Evolutionary conservation across 805 yeast genomes (phyloP).

Genomic region (Suhomyces emberorum): DNA sequence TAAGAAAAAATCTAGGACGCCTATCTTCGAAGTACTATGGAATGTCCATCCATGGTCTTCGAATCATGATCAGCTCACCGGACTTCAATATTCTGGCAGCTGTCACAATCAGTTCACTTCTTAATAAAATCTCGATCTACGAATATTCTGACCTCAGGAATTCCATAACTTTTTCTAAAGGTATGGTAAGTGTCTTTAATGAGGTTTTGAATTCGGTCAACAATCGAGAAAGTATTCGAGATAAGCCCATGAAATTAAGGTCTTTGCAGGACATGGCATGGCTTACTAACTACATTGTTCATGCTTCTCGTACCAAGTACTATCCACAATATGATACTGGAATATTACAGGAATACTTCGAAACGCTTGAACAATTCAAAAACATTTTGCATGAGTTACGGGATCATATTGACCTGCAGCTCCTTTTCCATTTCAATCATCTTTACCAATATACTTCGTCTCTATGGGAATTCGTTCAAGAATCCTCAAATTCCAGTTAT

Average conservation of each 20-base stretch:
- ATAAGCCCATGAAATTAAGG: not conserved
- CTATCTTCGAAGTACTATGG: slow-evolving; percentile 13
- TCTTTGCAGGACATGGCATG: slow-evolving; percentile 3
- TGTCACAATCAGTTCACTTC: slow-evolving; percentile 16
- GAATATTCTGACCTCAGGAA: slow-evolving; percentile 16
- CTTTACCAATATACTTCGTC: slow-evolving; percentile 7
- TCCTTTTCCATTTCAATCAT: slow-evolving; percentile 11
- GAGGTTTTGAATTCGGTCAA: slow-evolving; percentile 10
- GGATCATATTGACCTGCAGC: not conserved
- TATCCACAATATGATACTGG: slow-evolving; percentile 5
- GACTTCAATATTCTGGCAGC: slow-evolving; percentile 14
- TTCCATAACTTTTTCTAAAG: slow-evolving; percentile 19
- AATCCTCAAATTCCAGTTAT: not conserved
- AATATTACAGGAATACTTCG: slow-evolving; percentile 4
- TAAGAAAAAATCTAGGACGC: slow-evolving; percentile 5
- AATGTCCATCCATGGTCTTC: slow-evolving; percentile 8
- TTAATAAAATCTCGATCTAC: slow-evolving; percentile 21
- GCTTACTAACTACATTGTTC: slow-evolving; percentile 13
- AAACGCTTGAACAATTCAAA: slow-evolving; percentile 2
- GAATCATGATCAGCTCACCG: slow-evolving; percentile 3
- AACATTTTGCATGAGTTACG: not conserved
- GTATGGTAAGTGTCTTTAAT: slow-evolving; percentile 18
- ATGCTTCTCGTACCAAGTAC: slow-evolving; percentile 12
- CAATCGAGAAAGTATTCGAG: too few relatives aligned
- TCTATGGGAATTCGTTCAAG: not conserved